Percentiles rank a stretch among this genome's conserved stretches.
These are phyloP conservation scores for Diaporthe sp. DNA, from an alignment of 2,329 filamentous ascomycete species.

Conservation along the genomic window DNA sequence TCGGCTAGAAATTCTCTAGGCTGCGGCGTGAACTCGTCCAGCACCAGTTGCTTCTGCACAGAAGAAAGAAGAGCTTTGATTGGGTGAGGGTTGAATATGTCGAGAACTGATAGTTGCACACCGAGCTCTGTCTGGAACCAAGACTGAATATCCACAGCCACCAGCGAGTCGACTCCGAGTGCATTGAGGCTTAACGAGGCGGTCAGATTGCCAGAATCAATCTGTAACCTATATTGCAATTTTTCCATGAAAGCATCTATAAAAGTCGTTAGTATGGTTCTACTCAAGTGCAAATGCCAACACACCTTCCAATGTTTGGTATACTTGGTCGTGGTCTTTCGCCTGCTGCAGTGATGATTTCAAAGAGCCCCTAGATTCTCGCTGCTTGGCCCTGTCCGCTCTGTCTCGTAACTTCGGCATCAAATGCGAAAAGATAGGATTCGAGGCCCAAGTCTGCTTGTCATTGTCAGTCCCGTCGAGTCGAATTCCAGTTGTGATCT, in stretches of 20 bases:
- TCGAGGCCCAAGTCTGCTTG: not conserved
- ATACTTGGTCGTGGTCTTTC: not conserved
- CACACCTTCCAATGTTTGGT: not conserved
- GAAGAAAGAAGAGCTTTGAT: constrained; percentile 4
- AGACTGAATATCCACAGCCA: constrained; percentile 50
- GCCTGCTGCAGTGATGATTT: not conserved
- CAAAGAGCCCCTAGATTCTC: not conserved
- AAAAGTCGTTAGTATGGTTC: not conserved
- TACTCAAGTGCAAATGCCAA: not conserved
- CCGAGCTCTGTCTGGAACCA: constrained; percentile 59
- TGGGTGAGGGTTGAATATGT: constrained; percentile 50
- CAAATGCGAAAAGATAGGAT: not conserved
- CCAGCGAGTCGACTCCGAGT: constrained; percentile 39
- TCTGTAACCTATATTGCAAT: not conserved
- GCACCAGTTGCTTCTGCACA: not conserved
- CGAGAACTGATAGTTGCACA: constrained; percentile 57
- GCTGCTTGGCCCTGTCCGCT: not conserved
- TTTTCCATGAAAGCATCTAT: not conserved
- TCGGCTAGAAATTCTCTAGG: constrained; percentile 28
- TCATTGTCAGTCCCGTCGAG: not conserved
- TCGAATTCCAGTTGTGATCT: not conserved
- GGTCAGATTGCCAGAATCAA: not conserved
- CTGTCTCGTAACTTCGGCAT: not conserved
- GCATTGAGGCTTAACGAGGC: constrained; percentile 21
- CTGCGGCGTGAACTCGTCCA: not conserved